Evolutionary conservation across 805 yeast species (phyloP).

Genomic region (Saccharomycopsis guyanensis): DNA sequence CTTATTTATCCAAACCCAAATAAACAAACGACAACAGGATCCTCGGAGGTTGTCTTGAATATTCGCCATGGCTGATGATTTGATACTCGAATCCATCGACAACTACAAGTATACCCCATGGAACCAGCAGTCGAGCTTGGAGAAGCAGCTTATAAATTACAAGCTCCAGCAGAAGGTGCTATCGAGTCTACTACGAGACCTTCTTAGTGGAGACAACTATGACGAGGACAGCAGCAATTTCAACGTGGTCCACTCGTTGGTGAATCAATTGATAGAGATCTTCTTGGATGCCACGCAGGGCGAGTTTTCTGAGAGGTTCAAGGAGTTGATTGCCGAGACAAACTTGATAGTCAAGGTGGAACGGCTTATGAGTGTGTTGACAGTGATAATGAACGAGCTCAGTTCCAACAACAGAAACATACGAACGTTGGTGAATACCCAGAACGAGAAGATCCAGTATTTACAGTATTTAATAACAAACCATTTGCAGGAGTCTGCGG

Average conservation of each 20-base stretch:
- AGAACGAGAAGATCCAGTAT: constrained; percentile 7
- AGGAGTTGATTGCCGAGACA: neutral
- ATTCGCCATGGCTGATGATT: constrained; percentile 8
- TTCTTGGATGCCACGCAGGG: constrained; percentile 1
- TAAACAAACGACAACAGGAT: too few relatives aligned
- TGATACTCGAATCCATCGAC: constrained; percentile 11
- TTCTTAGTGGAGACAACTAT: constrained; percentile 7
- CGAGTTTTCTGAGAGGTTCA: neutral
- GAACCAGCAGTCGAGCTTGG: neutral
- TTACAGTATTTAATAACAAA: constrained; percentile 5
- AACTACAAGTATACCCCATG: neutral
- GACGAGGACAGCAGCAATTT: constrained; percentile 5
- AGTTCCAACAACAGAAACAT: neutral
- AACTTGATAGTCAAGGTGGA: constrained; percentile 7
- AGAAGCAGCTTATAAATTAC: constrained; percentile 16
- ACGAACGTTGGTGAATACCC: neutral
- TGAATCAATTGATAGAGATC: constrained; percentile 7
- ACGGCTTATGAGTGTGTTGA: neutral
- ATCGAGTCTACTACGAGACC: constrained; percentile 11
- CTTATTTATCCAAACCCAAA: too few relatives aligned
- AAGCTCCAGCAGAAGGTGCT: constrained; percentile 14
- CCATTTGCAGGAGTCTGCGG: constrained; percentile 4
- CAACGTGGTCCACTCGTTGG: constrained; percentile 1
- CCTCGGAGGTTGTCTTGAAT: too few relatives aligned
- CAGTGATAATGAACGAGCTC: neutral